Evolutionary conservation across 2,329 filamentous ascomycete genomes (phyloP), one percentile per base, ranked within the genome.

Genomic region (Trichoderma polysporum): DNA sequence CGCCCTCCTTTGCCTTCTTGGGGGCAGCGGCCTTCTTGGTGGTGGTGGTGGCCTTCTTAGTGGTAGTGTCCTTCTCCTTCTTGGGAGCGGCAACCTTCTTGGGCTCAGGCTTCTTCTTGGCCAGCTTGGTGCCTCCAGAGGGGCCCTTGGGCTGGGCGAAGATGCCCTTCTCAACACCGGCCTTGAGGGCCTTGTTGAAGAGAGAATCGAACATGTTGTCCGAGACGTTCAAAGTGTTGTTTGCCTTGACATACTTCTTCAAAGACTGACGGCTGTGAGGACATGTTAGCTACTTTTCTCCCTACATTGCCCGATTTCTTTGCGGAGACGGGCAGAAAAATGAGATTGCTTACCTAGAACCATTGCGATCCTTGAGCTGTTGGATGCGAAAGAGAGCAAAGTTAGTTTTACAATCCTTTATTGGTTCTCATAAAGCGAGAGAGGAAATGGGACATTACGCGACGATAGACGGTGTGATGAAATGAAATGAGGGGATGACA

Each of bases 71-170:
- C 73, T 76, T 76, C 72, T 77, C 76, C 71, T 76, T 75, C 73
- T 75, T 75, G 56, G 74, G 68, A 49, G 72, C 74, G 47, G 71
- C 76, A 53, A 74, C 71, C 74, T 78, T 78, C 77, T 81, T 81
- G 61, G 78, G 73, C 71, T 79, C 78, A 25, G 76, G 74, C 71
- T 84, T 79, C 84, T 93, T 93, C 89, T 94, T 94, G 68, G 90
- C 91, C 68, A 97, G 90, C 90, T 97, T 97, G 81, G 95, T 93
- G 72, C 92, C 91, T 69, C 93, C 93, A 70, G 93, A 97, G 68
- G 92, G 86, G 75, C 93, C 93, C 88, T 97, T 97, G 76, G 93
- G 94, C 79, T 94, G 93, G 76, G 89, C 86, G 78, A 97, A 97
- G 74, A 91, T 86, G 70, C 91, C 92, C 85, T 91, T 93, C 76